Percentiles rank a stretch among this genome's conserved stretches.
Evolutionary conservation across 2,329 filamentous ascomycete genomes (phyloP).

Genomic region (Botrytis fragariae): DNA sequence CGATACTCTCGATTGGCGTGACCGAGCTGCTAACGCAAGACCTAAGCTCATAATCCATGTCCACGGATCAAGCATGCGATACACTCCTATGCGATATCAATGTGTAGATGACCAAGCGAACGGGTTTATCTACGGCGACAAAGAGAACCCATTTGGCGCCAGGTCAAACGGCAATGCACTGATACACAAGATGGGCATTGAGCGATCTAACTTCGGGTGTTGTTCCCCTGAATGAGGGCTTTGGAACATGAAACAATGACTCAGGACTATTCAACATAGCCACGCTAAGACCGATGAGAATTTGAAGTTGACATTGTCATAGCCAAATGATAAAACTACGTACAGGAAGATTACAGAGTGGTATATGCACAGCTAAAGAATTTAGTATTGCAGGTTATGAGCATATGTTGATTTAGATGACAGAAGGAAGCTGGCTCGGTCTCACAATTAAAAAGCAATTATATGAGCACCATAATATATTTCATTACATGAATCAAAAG

Average conservation of each 20-base stretch:
- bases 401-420: too few relatives aligned
- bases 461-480: too few relatives aligned
- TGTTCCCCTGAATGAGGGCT: not conserved
- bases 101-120: not conserved
- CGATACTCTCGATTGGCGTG: not conserved
- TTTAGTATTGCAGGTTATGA: too few relatives aligned
- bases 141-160: not conserved
- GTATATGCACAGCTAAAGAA: too few relatives aligned
- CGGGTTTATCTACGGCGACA: not conserved
- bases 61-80: not conserved
- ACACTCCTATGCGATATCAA: not conserved
- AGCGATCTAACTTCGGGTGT: not conserved
- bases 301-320: not conserved
- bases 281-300: not conserved
- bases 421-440: too few relatives aligned
- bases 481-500: too few relatives aligned
- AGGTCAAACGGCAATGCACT: not conserved
- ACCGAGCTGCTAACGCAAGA: not conserved
- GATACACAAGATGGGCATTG: not conserved
- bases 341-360: not conserved
- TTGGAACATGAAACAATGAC: not conserved
- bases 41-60: not conserved
- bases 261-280: not conserved
- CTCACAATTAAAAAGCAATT: too few relatives aligned
- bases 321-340: not conserved